Conservation (phyloP, 2,329 filamentous ascomycete species). For the Nigrospora osmanthi region DNA sequence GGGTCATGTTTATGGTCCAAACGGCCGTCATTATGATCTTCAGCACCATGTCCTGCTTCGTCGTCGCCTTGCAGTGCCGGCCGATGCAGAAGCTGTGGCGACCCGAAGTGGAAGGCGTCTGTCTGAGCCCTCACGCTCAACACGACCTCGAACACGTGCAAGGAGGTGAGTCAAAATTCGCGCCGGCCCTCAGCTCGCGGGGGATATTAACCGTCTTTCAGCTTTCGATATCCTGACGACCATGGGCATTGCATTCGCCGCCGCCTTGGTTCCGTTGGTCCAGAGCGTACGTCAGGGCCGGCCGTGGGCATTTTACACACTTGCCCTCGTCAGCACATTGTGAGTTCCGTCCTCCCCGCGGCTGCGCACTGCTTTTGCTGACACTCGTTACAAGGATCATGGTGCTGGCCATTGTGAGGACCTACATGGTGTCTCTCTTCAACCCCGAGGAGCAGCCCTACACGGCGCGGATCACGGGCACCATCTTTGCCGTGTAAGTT, state of each 20-base stretch:
- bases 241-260: not conserved
- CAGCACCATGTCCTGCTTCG: no score
- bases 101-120: conserved; percentile 17
- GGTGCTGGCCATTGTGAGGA: not conserved
- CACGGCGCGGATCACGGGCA: not conserved
- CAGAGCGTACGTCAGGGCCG: not conserved
- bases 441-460: not conserved
- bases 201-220: no score
- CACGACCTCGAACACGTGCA: conserved; percentile 26
- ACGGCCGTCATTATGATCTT: no score
- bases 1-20: conserved; percentile 13
- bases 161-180: conserved; percentile 14
- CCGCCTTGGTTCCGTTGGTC: not conserved
- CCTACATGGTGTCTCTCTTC: not conserved
- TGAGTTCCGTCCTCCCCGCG: not conserved
- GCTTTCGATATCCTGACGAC: no score
- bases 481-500: not conserved
- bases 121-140: conserved; percentile 23
- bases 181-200: no score
- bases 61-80: conserved; percentile 21
- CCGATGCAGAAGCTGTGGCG: conserved; percentile 29
- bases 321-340: not conserved
- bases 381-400: not conserved
- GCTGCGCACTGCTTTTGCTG: no score
- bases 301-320: not conserved